Evolutionary conservation across 208 protist genomes (phyloP).

Genomic region (Trypanosoma lewisi): DNA sequence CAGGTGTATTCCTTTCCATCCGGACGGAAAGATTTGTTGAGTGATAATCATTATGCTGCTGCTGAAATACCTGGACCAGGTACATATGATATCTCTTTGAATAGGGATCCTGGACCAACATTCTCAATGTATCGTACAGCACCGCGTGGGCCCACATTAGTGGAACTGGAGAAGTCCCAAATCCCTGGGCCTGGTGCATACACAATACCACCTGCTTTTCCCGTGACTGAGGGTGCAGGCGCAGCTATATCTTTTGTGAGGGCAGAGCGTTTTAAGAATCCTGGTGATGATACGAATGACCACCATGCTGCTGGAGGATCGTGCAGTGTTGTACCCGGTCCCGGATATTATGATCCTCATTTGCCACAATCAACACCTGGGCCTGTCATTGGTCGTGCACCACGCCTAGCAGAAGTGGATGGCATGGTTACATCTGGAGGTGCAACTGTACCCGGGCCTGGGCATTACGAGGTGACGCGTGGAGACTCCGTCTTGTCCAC

Average conservation of each 20-base stretch:
- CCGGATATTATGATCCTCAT: constrained; percentile 19
- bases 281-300: neutral
- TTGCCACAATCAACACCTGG: neutral
- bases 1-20: constrained; percentile 26
- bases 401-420: constrained; percentile 22
- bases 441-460: constrained; percentile 16
- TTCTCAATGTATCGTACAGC: constrained; percentile 18
- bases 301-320: neutral
- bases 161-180: constrained; percentile 15
- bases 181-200: constrained; percentile 28
- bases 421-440: neutral
- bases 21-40: neutral
- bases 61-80: constrained; percentile 32
- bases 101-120: neutral
- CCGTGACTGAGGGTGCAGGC: constrained; percentile 8
- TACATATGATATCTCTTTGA: constrained; percentile 24
- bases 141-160: constrained; percentile 11
- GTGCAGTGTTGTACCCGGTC: constrained; percentile 6
- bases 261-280: constrained; percentile 17
- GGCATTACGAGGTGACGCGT: constrained; percentile 16
- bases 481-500: neutral
- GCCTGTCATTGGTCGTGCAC: constrained; percentile 22
- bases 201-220: constrained; percentile 22
- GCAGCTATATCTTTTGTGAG: constrained; percentile 18
- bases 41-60: constrained; percentile 18